Evolutionary conservation across 2,329 filamentous ascomycete species (phyloP).

Genomic region (Pestalotiopsis fici): DNA sequence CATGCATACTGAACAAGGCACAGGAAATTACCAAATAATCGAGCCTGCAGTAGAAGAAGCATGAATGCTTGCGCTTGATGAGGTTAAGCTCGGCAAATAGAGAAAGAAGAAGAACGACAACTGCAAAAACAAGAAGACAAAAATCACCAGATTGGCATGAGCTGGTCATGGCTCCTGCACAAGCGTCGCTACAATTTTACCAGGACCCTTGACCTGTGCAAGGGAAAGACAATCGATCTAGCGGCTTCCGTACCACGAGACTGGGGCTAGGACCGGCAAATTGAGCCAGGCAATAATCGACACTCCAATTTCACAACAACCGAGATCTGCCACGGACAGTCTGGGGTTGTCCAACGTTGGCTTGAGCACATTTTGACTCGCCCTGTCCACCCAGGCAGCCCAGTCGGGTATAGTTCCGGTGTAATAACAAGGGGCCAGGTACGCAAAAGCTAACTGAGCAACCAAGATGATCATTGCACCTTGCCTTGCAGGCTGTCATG

Average conservation of each 20-base stretch:
- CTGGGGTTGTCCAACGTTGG: not conserved
- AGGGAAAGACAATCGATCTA: not conserved
- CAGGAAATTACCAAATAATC: not conserved
- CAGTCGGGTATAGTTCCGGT: not conserved
- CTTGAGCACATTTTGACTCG: conserved; percentile 8
- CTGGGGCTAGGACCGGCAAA: conserved; percentile 6
- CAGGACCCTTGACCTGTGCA: not conserved
- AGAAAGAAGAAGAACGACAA: not conserved
- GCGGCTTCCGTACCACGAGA: not conserved
- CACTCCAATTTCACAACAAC: conserved; percentile 6
- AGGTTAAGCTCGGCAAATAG: not conserved
- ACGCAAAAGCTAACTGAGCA: not conserved
- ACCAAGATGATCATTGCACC: conserved; percentile 10
- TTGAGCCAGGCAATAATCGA: conserved; percentile 9
- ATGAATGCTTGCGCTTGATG: not conserved
- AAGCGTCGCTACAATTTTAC: not conserved
- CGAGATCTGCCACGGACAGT: conserved; percentile 5
- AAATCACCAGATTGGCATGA: not conserved
- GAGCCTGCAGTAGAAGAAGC: not conserved
- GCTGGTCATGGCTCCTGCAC: not conserved
- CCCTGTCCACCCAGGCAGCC: not conserved
- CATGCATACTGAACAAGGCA: not conserved
- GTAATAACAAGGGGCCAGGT: not conserved
- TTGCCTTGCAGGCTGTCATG: conserved; percentile 10
- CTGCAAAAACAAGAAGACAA: too few species aligned